These are phyloP conservation scores for Psidium guajava DNA, from an alignment of 345 rosid genomes.

Conservation along the genomic window DNA sequence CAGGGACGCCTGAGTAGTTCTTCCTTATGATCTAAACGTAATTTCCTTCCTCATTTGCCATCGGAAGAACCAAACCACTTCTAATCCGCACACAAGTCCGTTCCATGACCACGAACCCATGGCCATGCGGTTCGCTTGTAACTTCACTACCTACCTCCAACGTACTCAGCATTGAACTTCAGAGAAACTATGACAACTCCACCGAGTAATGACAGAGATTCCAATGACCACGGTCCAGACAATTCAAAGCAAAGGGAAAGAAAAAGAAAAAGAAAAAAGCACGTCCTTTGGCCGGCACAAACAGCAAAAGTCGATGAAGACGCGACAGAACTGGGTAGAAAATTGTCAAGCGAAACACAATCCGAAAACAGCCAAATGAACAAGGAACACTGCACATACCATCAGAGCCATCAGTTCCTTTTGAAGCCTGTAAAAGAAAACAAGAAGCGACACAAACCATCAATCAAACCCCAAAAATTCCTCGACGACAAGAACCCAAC, in stretches of 20 bases:
- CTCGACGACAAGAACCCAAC: not conserved
- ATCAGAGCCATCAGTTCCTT: constrained; percentile 60
- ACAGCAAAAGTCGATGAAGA: not conserved
- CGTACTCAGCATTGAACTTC: not conserved
- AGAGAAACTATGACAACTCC: not conserved
- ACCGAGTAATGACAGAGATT: not conserved
- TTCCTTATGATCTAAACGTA: not conserved
- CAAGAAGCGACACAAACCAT: not conserved
- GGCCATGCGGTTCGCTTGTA: not conserved
- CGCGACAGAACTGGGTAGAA: not conserved
- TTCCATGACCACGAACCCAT: not conserved
- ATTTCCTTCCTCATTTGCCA: not conserved
- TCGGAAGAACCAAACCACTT: not conserved
- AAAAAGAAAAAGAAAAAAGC: not conserved
- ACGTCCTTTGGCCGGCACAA: not conserved
- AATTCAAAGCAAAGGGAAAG: not conserved
- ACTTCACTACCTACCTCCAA: not conserved
- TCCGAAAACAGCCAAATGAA: not conserved
- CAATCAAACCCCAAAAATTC: not conserved
- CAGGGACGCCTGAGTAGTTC: not conserved
- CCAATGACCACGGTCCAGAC: not conserved
- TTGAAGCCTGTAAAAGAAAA: constrained; percentile 34
- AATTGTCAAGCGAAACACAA: not conserved
- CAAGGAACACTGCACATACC: constrained; percentile 19
- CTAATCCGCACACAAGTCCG: not conserved